Conservation (phyloP, 768 basidiomycete species). For the Paxillus rubicundulus region DNA sequence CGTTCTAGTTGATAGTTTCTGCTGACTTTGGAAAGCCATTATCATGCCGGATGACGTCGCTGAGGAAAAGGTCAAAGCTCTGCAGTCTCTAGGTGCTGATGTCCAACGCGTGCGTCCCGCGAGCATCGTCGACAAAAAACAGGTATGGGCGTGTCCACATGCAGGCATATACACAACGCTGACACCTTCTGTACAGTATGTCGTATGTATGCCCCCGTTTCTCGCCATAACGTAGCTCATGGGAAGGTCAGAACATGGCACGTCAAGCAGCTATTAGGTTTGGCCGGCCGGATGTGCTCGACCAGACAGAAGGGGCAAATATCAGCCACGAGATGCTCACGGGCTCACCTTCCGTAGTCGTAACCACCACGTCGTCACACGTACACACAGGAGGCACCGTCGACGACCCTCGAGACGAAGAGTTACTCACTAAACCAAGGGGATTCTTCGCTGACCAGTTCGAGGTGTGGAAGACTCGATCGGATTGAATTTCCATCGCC, state of each 20-base stretch:
- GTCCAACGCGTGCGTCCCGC: constrained; percentile 90
- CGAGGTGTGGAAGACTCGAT: constrained; percentile 44
- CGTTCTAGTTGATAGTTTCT: too few relatives aligned
- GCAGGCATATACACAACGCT: constrained; percentile 1
- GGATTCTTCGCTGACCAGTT: constrained; percentile 98
- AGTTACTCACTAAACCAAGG: constrained; percentile 52
- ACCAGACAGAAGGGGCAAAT: constrained; percentile 12
- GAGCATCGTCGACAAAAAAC: constrained; percentile 95
- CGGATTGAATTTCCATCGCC: neutral
- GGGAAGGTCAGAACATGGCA: constrained; percentile 72
- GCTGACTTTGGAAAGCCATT: constrained; percentile 52
- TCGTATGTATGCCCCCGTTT: constrained; percentile 44
- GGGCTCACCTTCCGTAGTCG: constrained; percentile 48
- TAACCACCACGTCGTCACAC: constrained; percentile 48
- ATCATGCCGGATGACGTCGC: constrained; percentile 90
- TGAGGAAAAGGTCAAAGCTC: constrained; percentile 84
- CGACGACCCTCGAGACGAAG: constrained; percentile 38
- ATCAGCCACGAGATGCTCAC: constrained; percentile 38
- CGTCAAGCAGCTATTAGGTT: constrained; percentile 75
- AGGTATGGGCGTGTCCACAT: constrained; percentile 45
- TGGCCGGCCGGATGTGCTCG: constrained; percentile 40
- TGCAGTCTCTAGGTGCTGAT: constrained; percentile 81
- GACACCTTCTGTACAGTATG: constrained; percentile 44
- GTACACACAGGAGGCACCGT: constrained; percentile 34
- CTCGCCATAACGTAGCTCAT: neutral